phyloP scores from a whole-genome alignment of 352 stramenopile genomes.

The Phytopythium sindhum region DNA sequence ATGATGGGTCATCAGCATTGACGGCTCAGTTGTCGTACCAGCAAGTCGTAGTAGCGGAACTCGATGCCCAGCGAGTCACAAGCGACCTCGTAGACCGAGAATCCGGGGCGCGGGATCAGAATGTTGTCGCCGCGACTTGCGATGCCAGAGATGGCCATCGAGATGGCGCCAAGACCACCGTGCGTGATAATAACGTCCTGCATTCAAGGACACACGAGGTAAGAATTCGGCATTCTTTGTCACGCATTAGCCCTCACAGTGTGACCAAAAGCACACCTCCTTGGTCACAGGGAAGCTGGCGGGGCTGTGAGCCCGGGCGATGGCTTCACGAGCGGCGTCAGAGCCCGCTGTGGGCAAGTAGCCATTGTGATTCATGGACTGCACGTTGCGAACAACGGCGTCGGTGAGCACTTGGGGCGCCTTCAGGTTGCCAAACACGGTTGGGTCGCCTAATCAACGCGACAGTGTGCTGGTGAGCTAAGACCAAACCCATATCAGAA shows the following conservation, averaged over 20 bases:
- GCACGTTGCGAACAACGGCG: constrained; percentile 33
- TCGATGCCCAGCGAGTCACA: constrained; percentile 70
- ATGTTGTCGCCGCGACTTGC: constrained; percentile 63
- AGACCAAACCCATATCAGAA: neutral
- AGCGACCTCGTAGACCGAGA: constrained; percentile 35
- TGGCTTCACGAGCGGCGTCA: constrained; percentile 57
- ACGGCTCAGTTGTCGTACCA: constrained; percentile 8
- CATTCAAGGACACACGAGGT: neutral
- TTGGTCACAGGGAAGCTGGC: constrained; percentile 35
- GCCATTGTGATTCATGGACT: constrained; percentile 54
- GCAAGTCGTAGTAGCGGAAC: constrained; percentile 72
- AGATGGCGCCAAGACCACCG: constrained; percentile 84
- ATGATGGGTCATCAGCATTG: neutral
- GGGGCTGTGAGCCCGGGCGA: constrained; percentile 64
- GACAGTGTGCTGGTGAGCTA: neutral
- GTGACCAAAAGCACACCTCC: constrained; percentile 19
- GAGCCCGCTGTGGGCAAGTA: constrained; percentile 84
- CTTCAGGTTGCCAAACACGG: constrained; percentile 75
- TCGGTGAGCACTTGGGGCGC: constrained; percentile 65
- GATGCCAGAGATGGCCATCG: constrained; percentile 84
- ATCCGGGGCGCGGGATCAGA: constrained; percentile 84
- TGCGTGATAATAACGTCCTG: constrained; percentile 85
- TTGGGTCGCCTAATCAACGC: constrained; percentile 57
- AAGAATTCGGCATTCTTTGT: neutral
- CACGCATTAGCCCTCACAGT: neutral